phyloP scores from a whole-genome alignment of 2,329 filamentous ascomycete species.

The Cordyceps cicadae region DNA sequence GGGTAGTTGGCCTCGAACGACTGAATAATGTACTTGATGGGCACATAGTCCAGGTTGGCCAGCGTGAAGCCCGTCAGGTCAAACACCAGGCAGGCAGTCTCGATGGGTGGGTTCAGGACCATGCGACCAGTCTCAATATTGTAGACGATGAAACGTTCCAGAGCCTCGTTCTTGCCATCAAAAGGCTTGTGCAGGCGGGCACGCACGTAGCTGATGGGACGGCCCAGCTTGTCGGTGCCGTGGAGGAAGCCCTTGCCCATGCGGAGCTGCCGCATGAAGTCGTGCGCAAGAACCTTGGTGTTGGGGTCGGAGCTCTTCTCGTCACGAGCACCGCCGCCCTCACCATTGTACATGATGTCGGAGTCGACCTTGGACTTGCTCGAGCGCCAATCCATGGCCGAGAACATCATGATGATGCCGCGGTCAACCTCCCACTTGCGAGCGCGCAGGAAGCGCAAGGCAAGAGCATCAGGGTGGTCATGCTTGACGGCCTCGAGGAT shows the following conservation, averaged over 20 bases:
- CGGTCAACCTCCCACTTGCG: conserved; percentile 33
- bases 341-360: conserved; percentile 26
- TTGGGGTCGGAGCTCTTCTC: conserved; percentile 18
- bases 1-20: conserved; percentile 74
- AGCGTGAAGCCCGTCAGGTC: conserved; percentile 65
- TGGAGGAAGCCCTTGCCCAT: conserved; percentile 32
- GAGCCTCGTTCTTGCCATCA: conserved; percentile 24
- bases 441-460: conserved; percentile 33
- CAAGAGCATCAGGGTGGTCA: conserved; percentile 30
- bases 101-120: conserved; percentile 12
- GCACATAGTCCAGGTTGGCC: conserved; percentile 68
- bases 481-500: conserved; percentile 19
- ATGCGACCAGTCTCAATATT: conserved; percentile 27
- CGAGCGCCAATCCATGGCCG: conserved; percentile 29
- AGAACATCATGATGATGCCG: conserved; percentile 31
- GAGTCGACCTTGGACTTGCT: conserved; percentile 24
- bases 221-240: conserved; percentile 26
- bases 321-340: conserved; percentile 22
- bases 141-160: conserved; percentile 32
- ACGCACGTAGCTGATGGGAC: conserved; percentile 29
- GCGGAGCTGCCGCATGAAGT: conserved; percentile 29
- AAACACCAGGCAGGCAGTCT: conserved; percentile 46
- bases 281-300: conserved; percentile 7
- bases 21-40: conserved; percentile 72
- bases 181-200: conserved; percentile 26